Evolutionary conservation across 2,329 filamentous ascomycete species (phyloP).

Genomic region (Ophiostoma angusticollis): DNA sequence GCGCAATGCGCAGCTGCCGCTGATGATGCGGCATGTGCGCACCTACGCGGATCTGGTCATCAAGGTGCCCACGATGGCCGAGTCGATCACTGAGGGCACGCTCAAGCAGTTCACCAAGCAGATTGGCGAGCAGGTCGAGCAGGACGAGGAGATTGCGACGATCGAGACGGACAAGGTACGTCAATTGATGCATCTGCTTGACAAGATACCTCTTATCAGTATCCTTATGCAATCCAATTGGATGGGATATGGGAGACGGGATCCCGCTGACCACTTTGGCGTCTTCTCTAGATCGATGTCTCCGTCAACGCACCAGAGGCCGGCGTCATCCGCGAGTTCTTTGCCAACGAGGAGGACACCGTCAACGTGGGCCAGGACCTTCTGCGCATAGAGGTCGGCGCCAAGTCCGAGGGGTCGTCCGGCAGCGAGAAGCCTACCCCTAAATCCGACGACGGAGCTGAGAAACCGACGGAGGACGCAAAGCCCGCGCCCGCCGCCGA

Average conservation of each 20-base stretch:
- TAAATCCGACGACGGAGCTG: conserved; percentile 17
- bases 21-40: conserved; percentile 44
- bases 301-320: conserved; percentile 88
- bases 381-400: conserved; percentile 71
- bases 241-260: not conserved
- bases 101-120: conserved; percentile 90
- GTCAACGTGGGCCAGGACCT: conserved; percentile 90
- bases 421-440: conserved; percentile 20
- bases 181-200: not conserved
- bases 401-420: conserved; percentile 34
- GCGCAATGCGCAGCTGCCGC: conserved; percentile 32
- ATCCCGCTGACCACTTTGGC: not conserved
- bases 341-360: conserved; percentile 89
- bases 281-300: conserved; percentile 64
- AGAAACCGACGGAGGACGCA: conserved; percentile 18
- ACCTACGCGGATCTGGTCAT: conserved; percentile 68
- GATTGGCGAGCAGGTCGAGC: conserved; percentile 85
- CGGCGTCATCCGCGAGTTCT: conserved; percentile 80
- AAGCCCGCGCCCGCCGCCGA: conserved; percentile 6
- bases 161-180: conserved; percentile 96
- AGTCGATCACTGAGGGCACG: conserved; percentile 96
- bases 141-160: conserved; percentile 94
- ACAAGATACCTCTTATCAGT: too few relatives aligned
- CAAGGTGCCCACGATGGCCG: conserved; percentile 95
- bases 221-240: too few relatives aligned